A percentile compares a stretch with the other conserved stretches of the same genome.
Conservation (phyloP, 139 green algal species). For the Dunaliella primolecta region DNA sequence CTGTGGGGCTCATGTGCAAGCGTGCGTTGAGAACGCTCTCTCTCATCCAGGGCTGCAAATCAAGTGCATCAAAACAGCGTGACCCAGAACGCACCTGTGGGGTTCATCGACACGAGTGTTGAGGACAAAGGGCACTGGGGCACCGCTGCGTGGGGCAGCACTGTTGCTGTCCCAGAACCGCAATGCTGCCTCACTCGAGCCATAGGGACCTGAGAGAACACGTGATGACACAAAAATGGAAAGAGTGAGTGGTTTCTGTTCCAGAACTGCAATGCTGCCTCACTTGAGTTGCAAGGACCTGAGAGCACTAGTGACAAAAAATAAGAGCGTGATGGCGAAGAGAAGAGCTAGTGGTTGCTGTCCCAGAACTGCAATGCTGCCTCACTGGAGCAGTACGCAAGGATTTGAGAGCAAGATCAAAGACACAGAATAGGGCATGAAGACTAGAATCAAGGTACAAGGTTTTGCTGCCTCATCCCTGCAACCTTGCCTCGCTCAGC, state of each 20-base stretch:
- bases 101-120: slow-evolving; percentile 58
- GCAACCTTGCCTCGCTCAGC: no score
- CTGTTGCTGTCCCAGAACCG: slow-evolving; percentile 56
- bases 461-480: no score
- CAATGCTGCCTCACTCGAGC: slow-evolving; percentile 23
- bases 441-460: no score
- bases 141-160: background rate
- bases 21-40: background rate
- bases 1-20: background rate
- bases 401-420: no score
- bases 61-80: background rate
- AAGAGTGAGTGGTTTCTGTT: background rate
- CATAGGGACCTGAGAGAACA: background rate
- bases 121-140: slow-evolving; percentile 31
- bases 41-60: background rate
- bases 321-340: background rate
- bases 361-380: slow-evolving; percentile 60
- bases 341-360: no score
- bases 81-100: slow-evolving; percentile 32
- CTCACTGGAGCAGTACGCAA: slow-evolving; percentile 1
- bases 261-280: background rate
- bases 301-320: background rate
- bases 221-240: background rate
- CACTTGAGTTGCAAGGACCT: background rate
- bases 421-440: no score